A percentile compares a stretch with the other conserved stretches of the same genome.
phyloP scores from a whole-genome alignment of 441 rosid species.

The Populus hybrid region DNA sequence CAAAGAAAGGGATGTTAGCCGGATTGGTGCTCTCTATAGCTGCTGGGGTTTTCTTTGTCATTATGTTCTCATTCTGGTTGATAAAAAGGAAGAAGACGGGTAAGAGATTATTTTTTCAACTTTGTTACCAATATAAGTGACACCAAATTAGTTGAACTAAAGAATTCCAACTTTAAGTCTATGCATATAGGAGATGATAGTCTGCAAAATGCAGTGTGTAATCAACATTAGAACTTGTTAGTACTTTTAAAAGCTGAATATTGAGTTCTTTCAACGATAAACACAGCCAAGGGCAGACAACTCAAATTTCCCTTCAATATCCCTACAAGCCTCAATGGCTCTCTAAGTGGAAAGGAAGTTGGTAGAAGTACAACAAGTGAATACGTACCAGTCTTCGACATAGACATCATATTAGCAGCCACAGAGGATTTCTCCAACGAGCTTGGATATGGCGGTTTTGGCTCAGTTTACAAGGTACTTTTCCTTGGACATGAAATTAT shows the following conservation, averaged over 20 bases:
- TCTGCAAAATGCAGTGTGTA: too few relatives aligned
- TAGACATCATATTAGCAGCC: slow-evolving; percentile 14
- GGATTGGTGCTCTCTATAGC: neutral
- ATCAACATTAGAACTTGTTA: too few relatives aligned
- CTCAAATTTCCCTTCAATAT: neutral
- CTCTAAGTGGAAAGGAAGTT: neutral
- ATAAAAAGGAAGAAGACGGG: neutral
- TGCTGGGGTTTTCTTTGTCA: neutral
- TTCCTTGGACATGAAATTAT: neutral
- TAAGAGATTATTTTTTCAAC: neutral
- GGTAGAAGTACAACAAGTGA: neutral
- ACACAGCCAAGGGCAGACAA: neutral
- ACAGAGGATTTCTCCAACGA: slow-evolving; percentile 24
- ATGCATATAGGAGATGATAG: too few relatives aligned
- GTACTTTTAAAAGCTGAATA: too few relatives aligned
- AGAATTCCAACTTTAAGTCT: neutral
- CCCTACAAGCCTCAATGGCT: too few relatives aligned
- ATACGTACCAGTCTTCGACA: neutral
- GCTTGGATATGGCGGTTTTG: slow-evolving; percentile 40
- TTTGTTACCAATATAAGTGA: too few relatives aligned
- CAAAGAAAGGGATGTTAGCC: neutral
- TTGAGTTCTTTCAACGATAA: neutral
- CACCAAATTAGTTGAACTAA: neutral
- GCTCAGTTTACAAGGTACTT: slow-evolving; percentile 32
- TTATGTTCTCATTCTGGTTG: neutral